phyloP scores from a whole-genome alignment of 257 asterid species.

The Petunia axillaris region DNA sequence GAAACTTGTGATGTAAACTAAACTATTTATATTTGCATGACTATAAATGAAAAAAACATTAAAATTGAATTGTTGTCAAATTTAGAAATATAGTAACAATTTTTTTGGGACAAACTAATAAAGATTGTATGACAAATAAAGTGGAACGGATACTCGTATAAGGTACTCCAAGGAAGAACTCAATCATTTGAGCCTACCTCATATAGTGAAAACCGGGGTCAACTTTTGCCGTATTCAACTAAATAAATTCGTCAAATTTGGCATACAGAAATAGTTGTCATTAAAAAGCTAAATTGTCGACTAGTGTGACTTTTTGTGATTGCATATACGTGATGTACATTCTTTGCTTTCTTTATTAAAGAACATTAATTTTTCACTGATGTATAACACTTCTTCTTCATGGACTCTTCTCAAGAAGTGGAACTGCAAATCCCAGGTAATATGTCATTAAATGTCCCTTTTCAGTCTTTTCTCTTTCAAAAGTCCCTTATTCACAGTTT shows the following conservation, averaged over 20 bases:
- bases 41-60: too few relatives aligned
- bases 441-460: background rate
- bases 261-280: background rate
- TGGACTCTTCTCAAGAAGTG: conserved; percentile 36
- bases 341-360: background rate
- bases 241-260: background rate
- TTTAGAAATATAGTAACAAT: too few relatives aligned
- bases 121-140: too few relatives aligned
- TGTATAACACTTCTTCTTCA: background rate
- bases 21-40: too few relatives aligned
- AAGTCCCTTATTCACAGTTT: background rate
- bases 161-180: background rate
- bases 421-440: conserved; percentile 39
- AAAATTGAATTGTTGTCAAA: too few relatives aligned
- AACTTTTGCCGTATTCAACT: background rate
- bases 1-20: too few relatives aligned
- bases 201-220: background rate
- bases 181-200: background rate
- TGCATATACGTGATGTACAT: background rate
- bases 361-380: background rate
- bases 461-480: background rate
- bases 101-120: too few relatives aligned
- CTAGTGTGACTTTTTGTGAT: background rate
- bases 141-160: background rate
- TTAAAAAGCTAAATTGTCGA: background rate